Evolutionary conservation across 495 filamentous ascomycete genomes (phyloP).

Genomic region (Aspergillus baeticus): DNA sequence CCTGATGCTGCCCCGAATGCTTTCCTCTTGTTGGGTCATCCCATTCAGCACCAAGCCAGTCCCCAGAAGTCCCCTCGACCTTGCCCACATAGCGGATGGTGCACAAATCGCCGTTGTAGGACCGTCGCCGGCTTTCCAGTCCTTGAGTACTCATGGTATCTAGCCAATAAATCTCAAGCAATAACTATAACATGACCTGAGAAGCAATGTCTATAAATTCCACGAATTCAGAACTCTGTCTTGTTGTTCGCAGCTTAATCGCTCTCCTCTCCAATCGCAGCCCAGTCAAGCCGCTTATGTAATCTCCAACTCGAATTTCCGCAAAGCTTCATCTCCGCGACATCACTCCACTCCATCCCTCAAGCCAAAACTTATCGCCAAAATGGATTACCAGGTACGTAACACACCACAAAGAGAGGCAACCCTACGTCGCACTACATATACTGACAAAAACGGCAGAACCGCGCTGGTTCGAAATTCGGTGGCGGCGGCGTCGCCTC

Average conservation of each 20-base stretch:
- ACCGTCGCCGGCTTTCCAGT: slow-evolving; percentile 68
- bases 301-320: slow-evolving; percentile 18
- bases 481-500: slow-evolving; percentile 96
- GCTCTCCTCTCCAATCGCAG: slow-evolving; percentile 15
- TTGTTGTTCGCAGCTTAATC: not conserved
- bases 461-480: slow-evolving; percentile 96
- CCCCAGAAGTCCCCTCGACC: slow-evolving; percentile 71
- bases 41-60: slow-evolving; percentile 97
- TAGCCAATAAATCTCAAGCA: not conserved
- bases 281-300: slow-evolving; percentile 26
- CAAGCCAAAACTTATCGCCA: not conserved
- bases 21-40: slow-evolving; percentile 83
- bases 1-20: slow-evolving; percentile 80
- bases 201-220: not conserved
- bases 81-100: slow-evolving; percentile 82
- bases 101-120: slow-evolving; percentile 69
- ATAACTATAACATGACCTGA: not conserved
- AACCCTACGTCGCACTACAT: not conserved
- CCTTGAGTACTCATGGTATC: slow-evolving; percentile 29
- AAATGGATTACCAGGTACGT: slow-evolving; percentile 63
- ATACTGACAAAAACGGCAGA: slow-evolving; percentile 53
- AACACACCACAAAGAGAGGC: not conserved
- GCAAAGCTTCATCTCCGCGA: slow-evolving; percentile 16
- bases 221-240: not conserved
- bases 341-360: not conserved